A percentile compares a stretch with the other conserved stretches of the same genome.
phyloP scores from a whole-genome alignment of 2,329 filamentous ascomycete species.

The Falciphora oryzae region DNA sequence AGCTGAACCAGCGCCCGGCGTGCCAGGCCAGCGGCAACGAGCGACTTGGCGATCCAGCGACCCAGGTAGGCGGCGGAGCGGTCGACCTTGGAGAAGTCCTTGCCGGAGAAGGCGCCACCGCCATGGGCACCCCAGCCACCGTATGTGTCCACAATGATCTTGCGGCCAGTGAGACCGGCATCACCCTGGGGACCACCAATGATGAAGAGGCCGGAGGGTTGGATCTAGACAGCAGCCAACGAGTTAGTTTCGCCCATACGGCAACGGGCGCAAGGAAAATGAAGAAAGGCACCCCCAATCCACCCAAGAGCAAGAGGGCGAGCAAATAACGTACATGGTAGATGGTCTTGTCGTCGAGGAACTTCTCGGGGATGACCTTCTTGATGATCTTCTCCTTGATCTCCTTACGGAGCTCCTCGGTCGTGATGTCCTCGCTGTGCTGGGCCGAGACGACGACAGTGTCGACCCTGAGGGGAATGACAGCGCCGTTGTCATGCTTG shows the following conservation, averaged over 20 bases:
- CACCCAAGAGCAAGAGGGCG: neutral
- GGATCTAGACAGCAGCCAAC: slow-evolving; percentile 49
- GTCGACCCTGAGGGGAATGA: slow-evolving; percentile 87
- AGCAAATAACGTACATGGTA: slow-evolving; percentile 68
- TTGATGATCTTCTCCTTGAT: slow-evolving; percentile 97
- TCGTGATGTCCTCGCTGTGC: slow-evolving; percentile 82
- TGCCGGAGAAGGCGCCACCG: slow-evolving; percentile 99
- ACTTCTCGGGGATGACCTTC: slow-evolving; percentile 85
- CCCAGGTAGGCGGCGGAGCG: slow-evolving; percentile 95
- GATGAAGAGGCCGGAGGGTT: slow-evolving; percentile 97
- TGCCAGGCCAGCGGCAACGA: slow-evolving; percentile 81
- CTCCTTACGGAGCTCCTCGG: slow-evolving; percentile 88
- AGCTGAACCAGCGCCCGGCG: slow-evolving; percentile 95
- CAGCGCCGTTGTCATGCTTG: slow-evolving; percentile 90
- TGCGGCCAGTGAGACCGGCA: slow-evolving; percentile 95
- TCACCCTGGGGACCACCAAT: slow-evolving; percentile 99
- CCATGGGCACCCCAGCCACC: slow-evolving; percentile 99
- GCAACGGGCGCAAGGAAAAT: slow-evolving; percentile 2
- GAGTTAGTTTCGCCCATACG: slow-evolving; percentile 24
- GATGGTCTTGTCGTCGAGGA: slow-evolving; percentile 86
- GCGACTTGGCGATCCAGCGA: slow-evolving; percentile 98
- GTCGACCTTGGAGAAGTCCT: slow-evolving; percentile 99
- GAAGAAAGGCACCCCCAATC: slow-evolving; percentile 13
- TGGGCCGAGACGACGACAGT: slow-evolving; percentile 96
- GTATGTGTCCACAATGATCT: slow-evolving; percentile 99